Evolutionary conservation across 306 rosid species (phyloP).

Genomic region (Lotus japonicus): DNA sequence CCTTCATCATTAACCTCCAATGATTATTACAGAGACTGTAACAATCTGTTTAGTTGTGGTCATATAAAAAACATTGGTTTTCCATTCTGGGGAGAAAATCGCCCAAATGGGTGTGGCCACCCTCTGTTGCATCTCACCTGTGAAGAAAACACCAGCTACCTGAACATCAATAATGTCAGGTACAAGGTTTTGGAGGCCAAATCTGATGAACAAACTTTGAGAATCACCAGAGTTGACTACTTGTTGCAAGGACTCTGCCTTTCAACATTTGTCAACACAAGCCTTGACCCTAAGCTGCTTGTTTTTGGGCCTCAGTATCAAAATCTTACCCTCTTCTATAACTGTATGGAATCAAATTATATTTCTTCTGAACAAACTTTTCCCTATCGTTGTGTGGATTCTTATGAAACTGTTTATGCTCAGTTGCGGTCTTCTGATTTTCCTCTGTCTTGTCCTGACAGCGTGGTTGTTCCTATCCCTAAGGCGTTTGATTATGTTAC

Average conservation of each 20-base stretch:
- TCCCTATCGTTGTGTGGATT: conserved; percentile 8
- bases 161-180: conserved; percentile 17
- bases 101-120: conserved; percentile 40
- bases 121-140: conserved; percentile 33
- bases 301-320: background rate
- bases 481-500: fast-evolving
- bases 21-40: conserved; percentile 16
- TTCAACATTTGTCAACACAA: conserved; percentile 3
- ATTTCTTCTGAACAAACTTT: too few relatives aligned
- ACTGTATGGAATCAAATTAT: conserved; percentile 8
- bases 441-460: background rate
- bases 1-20: conserved; percentile 19
- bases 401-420: background rate
- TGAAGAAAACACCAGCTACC: background rate
- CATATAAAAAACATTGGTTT: background rate
- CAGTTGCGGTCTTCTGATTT: background rate
- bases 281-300: conserved; percentile 22
- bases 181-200: conserved; percentile 26
- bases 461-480: conserved; percentile 24
- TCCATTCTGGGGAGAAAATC: conserved; percentile 42
- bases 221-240: conserved; percentile 32
- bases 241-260: conserved; percentile 26
- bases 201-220: background rate
- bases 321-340: conserved; percentile 32
- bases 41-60: conserved; percentile 24